Base-by-base conservation (phyloP, 306 rosid species). In the Cicer arietinum region DNA sequence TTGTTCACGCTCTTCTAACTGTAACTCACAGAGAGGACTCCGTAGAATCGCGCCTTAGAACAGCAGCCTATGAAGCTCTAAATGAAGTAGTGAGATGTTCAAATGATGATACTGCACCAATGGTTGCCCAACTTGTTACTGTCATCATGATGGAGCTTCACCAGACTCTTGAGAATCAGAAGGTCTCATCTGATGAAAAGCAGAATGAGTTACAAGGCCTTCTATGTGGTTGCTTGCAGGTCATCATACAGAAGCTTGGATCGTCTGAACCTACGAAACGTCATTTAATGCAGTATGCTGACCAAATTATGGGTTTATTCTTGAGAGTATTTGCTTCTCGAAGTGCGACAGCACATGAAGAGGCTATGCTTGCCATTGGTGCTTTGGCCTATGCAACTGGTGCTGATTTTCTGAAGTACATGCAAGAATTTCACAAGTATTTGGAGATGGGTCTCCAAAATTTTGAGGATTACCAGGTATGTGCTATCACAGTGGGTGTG, bases 191-290 rank as follows among this genome's bases (percentile, higher is more conserved):
- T 43, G 98, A 91, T 16, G 98, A 91, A 84, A 83, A 88, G 80
- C 98, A 87, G 70, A 90, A 87, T 82, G 98, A 93, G 86, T 79
- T 93, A 51, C 98, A 93, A 77, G 98, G 98, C 39, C 89, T 93
- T 80, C 96, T 93, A n/a, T 93, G 98, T 39, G 98, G 98, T 79
- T 93, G 98, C 81, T 79, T 93, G 89, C 98, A 93, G 80, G 98
- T 93, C 63, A 90, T 90, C 76, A 93, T 93, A 56, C 98, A 93
- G 77, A 93, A 91, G 84, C 77, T 93, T 52, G 98, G 98, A 50
- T 83, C 98, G 59, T 80, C 97, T 10, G 97, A 91, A 74, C 77
- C 86, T 7, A 88, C 97, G 0, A 93, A 88, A 78, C 81, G 81
- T 86, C 85, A 77, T 67, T 89, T 93, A 69, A 78, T 86, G 87